These are phyloP conservation scores for Globisporangium lucens DNA, from an alignment of 352 stramenopile genomes.

Conservation along the genomic window DNA sequence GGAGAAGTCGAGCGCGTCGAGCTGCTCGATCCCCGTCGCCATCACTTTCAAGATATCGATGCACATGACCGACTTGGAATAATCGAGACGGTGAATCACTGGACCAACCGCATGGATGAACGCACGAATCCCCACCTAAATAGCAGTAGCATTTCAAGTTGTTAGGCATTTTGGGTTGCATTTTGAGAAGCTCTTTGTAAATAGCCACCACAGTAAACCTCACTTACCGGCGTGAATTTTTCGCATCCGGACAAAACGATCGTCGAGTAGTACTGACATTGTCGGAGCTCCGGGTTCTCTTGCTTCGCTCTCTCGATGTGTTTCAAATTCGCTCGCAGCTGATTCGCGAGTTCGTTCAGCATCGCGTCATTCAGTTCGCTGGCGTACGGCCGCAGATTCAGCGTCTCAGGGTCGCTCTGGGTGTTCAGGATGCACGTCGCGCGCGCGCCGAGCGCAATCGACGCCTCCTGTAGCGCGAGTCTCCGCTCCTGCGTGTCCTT, in stretches of 20 bases:
- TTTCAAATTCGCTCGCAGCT: conserved; percentile 41
- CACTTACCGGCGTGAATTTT: conserved; percentile 38
- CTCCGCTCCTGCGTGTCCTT: conserved; percentile 28
- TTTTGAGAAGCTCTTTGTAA: background rate
- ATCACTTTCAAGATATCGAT: conserved; percentile 69
- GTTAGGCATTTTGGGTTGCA: background rate
- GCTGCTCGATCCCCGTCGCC: conserved; percentile 51
- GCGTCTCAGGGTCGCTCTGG: conserved; percentile 48
- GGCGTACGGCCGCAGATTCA: conserved; percentile 48
- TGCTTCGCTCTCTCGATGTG: conserved; percentile 8
- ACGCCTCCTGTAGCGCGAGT: conserved; percentile 31
- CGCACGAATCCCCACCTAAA: conserved; percentile 65
- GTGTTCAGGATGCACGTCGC: conserved; percentile 49
- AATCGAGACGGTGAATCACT: conserved; percentile 45
- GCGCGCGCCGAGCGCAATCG: conserved; percentile 36
- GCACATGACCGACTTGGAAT: conserved; percentile 44
- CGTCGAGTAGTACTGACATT: conserved; percentile 34
- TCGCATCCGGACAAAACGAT: conserved; percentile 57
- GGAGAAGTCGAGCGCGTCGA: conserved; percentile 62
- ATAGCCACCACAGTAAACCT: background rate
- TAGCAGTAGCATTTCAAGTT: background rate
- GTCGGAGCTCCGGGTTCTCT: conserved; percentile 13
- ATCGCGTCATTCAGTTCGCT: conserved; percentile 51
- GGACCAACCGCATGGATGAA: conserved; percentile 60
- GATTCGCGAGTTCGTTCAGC: conserved; percentile 55